These are phyloP conservation scores for Microcyclospora tardicrescens DNA, from an alignment of 2,329 filamentous ascomycete species.

Conservation along the genomic window DNA sequence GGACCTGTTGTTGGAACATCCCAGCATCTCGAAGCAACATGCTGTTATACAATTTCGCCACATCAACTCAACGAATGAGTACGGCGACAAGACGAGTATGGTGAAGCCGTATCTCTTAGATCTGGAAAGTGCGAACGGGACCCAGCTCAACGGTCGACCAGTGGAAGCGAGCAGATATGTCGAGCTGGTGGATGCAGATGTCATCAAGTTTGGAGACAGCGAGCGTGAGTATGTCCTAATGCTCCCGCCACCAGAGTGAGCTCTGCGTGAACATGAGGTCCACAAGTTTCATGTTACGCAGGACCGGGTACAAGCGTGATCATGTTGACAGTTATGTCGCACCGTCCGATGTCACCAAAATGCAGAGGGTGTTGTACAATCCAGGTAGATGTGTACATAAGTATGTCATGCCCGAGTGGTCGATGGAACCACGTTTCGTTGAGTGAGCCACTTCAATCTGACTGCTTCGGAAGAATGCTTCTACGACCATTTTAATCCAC, in stretches of 20 bases:
- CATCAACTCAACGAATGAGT: conserved; percentile 72
- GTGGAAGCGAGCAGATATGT: conserved; percentile 68
- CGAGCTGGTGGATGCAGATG: conserved; percentile 77
- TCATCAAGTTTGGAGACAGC: conserved; percentile 77
- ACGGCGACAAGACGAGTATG: conserved; percentile 64
- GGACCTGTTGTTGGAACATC: conserved; percentile 75
- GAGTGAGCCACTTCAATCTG: too few relatives aligned
- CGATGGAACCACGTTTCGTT: too few relatives aligned
- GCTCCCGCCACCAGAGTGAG: conserved; percentile 38
- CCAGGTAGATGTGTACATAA: too few relatives aligned
- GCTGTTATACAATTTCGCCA: conserved; percentile 88
- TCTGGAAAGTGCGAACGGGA: conserved; percentile 86
- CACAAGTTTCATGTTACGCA: too few relatives aligned
- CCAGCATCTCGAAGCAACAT: conserved; percentile 89
- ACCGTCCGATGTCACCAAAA: too few relatives aligned
- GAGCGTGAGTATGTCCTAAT: conserved; percentile 93
- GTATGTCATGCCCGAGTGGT: too few relatives aligned
- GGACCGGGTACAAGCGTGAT: too few relatives aligned
- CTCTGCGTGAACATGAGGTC: too few relatives aligned
- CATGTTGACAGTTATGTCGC: too few relatives aligned
- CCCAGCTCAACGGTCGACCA: conserved; percentile 61
- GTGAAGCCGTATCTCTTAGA: conserved; percentile 77
- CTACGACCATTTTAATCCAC: too few relatives aligned
- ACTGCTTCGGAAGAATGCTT: too few relatives aligned
- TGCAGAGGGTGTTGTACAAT: too few relatives aligned